Evolutionary conservation across 2,329 filamentous ascomycete genomes (phyloP), one percentile per base, ranked within the genome.

Genomic region (Pseudogymnoascus sp.): DNA sequence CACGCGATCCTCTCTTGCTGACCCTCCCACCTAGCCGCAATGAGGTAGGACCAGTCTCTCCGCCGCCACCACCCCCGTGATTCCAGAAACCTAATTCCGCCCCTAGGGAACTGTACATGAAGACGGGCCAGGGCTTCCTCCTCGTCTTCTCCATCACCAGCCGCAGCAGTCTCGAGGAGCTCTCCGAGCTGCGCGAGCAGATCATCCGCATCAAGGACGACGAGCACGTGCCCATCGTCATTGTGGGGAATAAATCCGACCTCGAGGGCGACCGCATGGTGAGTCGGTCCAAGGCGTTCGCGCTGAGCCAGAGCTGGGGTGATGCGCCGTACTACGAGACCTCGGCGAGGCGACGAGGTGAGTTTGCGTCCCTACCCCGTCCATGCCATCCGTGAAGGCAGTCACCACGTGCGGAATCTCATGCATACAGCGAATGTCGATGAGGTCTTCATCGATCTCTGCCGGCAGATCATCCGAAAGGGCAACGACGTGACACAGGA

Each of bases 301-400:
- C 83, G 23, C 79, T 89, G 62, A 86, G 84, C 37, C 86, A 89
- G 70, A 82, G 80, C 66, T 90, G 88, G 87, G 86, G 85, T 10
- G 87, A 87, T 69, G 86, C 87, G 34, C 88, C 88, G 1, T 90
- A 90, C 72, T 90, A 90, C 72, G 88, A 90, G 75, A 89, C 88
- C 10, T 87, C 83, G 42, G 88, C 88, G 44, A 78, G 87, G 62
- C 77, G 85, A 69, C 76, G 86, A 70, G 84, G 73, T 74, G 60
- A 66, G 69, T 60, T 50, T 28, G 14, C 11, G 6, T 14, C 10
- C 46, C 34, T 60, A 11, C 16, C 59, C 23, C 6, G 31, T 5
- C 3, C 16, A 10, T 6, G 3, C 11, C 3, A 8, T 60, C 16
- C n/a, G 5, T 25, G 23, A 23, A 34, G 12, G 14, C 59, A 18